These are phyloP conservation scores for Cardamine resedifolia DNA, from an alignment of 345 rosid species.

Conservation along the genomic window DNA sequence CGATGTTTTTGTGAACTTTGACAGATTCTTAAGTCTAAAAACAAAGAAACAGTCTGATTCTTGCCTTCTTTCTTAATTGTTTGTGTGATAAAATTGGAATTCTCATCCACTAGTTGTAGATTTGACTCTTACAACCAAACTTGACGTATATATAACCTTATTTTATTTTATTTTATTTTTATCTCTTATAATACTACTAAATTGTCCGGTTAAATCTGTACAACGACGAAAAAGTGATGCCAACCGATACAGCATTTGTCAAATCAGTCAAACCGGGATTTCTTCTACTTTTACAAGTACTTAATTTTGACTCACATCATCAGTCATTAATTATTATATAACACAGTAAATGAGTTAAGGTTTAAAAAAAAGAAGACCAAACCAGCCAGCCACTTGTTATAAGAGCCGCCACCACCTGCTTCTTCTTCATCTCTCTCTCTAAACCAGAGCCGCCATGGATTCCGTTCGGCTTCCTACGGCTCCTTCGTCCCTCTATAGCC, in stretches of 20 bases:
- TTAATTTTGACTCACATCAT: too few species aligned
- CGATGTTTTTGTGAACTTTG: neutral
- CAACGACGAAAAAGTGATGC: neutral
- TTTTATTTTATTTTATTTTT: too few species aligned
- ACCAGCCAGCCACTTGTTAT: neutral
- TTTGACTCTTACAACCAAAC: neutral
- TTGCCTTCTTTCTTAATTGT: neutral
- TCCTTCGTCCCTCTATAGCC: slow-evolving; percentile 20
- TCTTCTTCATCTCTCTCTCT: neutral
- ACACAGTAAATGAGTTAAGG: neutral
- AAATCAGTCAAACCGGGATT: too few species aligned
- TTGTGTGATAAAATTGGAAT: slow-evolving; percentile 26
- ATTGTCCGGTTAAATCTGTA: neutral
- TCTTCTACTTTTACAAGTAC: too few species aligned
- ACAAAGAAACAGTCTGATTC: slow-evolving; percentile 1
- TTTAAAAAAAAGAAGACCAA: too few species aligned
- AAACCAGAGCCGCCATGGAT: slow-evolving; percentile 36
- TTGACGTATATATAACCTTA: too few species aligned
- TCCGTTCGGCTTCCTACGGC: slow-evolving; percentile 31
- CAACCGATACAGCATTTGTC: neutral
- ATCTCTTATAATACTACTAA: too few species aligned
- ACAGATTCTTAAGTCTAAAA: neutral
- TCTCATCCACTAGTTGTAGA: slow-evolving; percentile 33
- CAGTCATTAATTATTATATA: too few species aligned
- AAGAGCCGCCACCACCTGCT: slow-evolving; percentile 6